Conservation (phyloP, 2,329 filamentous ascomycete genomes). For the Talaromyces islandicus region DNA sequence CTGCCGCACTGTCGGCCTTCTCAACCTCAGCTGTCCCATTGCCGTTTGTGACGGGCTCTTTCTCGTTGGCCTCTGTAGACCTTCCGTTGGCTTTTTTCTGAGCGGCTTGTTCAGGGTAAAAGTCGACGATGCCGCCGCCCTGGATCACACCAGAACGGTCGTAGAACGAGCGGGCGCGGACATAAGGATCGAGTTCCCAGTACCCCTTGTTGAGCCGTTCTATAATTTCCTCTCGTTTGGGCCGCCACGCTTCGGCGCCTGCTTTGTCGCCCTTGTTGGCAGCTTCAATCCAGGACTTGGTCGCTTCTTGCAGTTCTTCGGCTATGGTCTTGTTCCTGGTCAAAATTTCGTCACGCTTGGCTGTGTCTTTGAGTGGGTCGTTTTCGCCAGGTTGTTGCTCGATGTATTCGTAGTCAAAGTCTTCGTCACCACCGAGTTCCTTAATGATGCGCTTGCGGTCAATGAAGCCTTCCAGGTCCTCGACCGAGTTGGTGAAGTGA, state of each 20-base stretch:
- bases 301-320: conserved; percentile 66
- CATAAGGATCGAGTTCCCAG: conserved; percentile 82
- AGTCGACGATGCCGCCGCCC: conserved; percentile 61
- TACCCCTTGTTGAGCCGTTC: conserved; percentile 66
- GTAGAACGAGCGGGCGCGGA: conserved; percentile 76
- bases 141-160: conserved; percentile 72
- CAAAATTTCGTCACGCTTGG: conserved; percentile 58
- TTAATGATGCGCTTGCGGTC: conserved; percentile 64
- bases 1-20: background rate
- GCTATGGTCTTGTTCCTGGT: conserved; percentile 60
- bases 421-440: conserved; percentile 79
- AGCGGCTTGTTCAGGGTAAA: conserved; percentile 50
- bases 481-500: conserved; percentile 77
- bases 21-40: background rate
- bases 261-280: conserved; percentile 38
- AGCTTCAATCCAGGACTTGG: conserved; percentile 66
- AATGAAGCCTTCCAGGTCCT: conserved; percentile 75
- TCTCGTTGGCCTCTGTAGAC: background rate
- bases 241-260: conserved; percentile 47
- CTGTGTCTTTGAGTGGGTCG: conserved; percentile 61
- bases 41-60: background rate
- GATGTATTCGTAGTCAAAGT: conserved; percentile 76
- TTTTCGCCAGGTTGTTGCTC: conserved; percentile 76
- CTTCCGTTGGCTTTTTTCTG: conserved; percentile 2
- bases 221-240: conserved; percentile 57